Conservation (phyloP, 768 basidiomycete genomes). For the Russula earlei region DNA sequence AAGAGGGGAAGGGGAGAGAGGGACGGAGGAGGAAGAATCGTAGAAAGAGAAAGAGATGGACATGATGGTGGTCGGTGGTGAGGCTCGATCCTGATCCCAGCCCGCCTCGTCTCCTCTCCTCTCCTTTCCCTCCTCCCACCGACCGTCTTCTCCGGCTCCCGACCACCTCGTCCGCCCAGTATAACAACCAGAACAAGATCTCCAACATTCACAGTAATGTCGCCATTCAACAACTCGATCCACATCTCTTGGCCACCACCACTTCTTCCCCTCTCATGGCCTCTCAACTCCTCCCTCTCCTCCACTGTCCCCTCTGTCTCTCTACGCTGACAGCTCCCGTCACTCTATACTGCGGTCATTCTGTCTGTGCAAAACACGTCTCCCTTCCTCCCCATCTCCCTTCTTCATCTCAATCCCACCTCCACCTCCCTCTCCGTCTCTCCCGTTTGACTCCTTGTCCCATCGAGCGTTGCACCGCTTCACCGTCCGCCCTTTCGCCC, state of each 20-base stretch:
- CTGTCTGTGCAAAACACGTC: slow-evolving; percentile 48
- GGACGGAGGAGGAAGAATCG: slow-evolving; percentile 2
- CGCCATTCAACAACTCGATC: slow-evolving; percentile 1
- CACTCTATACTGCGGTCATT: slow-evolving; percentile 74
- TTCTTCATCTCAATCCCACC: slow-evolving; percentile 12
- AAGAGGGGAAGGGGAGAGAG: background rate
- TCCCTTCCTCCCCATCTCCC: slow-evolving; percentile 13
- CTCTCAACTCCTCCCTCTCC: slow-evolving; percentile 29
- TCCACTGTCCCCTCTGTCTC: slow-evolving; percentile 48
- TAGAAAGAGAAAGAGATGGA: background rate
- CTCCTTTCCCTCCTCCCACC: no score
- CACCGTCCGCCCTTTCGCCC: slow-evolving; percentile 16
- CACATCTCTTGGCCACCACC: slow-evolving; percentile 7
- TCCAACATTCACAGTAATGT: slow-evolving; percentile 13
- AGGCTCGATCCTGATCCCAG: slow-evolving; percentile 9
- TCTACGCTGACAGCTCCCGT: slow-evolving; percentile 36
- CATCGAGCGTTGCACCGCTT: slow-evolving; percentile 28
- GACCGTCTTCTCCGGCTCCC: background rate
- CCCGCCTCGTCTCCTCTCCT: no score
- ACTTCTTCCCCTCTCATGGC: slow-evolving; percentile 3
- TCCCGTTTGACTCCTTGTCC: slow-evolving; percentile 25
- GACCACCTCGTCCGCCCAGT: background rate
- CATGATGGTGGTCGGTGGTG: no score
- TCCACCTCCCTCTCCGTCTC: background rate
- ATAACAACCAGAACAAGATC: slow-evolving; percentile 3